Conservation (phyloP, 768 basidiomycete genomes). For the Amanita pseudoporphyria region DNA sequence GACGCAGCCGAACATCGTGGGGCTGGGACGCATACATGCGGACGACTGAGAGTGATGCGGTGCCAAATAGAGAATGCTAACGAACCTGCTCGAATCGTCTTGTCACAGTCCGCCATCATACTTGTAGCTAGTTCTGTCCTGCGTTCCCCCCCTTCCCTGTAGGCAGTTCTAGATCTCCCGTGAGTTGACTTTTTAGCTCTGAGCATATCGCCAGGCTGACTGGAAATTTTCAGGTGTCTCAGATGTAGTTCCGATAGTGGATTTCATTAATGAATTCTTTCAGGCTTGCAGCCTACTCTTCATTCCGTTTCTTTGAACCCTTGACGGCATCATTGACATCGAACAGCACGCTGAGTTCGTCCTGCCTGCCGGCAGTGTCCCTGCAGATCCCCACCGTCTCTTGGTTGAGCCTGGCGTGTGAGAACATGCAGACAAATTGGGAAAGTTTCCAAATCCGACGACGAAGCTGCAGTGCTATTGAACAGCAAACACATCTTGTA, state of each 20-base stretch:
- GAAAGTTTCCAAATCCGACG: slow-evolving; percentile 1
- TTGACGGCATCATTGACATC: no score
- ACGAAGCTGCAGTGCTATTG: not conserved
- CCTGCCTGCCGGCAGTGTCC: not conserved
- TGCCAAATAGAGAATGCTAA: not conserved
- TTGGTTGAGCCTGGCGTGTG: not conserved
- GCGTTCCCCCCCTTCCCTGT: not conserved
- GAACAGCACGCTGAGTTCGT: no score
- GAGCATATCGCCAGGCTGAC: no score
- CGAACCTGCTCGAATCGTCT: not conserved
- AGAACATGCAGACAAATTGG: not conserved
- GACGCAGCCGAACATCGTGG: slow-evolving; percentile 66
- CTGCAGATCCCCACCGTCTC: not conserved
- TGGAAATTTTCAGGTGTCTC: not conserved
- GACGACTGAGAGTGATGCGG: not conserved
- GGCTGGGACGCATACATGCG: not conserved
- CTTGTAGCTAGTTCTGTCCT: not conserved
- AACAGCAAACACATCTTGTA: not conserved
- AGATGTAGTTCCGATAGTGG: not conserved
- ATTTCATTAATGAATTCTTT: no score
- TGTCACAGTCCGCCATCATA: slow-evolving; percentile 1
- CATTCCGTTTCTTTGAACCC: no score
- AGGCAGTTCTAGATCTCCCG: not conserved
- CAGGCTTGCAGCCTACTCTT: no score
- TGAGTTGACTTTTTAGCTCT: not conserved